Evolutionary conservation across 805 yeast genomes (phyloP).

Genomic region (Saturnispora hagleri): DNA sequence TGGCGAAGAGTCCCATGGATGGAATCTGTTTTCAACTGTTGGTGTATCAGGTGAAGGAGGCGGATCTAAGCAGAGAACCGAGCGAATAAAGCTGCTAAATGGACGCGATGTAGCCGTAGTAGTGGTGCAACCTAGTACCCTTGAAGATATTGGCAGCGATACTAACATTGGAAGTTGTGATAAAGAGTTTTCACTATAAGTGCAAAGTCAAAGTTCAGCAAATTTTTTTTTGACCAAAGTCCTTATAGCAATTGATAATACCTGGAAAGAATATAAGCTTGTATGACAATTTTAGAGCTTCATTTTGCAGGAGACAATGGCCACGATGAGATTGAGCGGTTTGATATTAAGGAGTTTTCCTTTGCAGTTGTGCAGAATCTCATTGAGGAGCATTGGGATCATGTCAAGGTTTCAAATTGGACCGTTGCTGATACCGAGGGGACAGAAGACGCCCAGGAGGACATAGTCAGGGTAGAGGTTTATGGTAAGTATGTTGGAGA

Average conservation of each 20-base stretch:
- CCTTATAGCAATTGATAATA: not conserved
- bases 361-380: not conserved
- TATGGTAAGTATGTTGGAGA: not conserved
- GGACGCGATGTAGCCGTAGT: conserved; percentile 12
- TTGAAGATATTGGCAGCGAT: not conserved
- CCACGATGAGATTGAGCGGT: not conserved
- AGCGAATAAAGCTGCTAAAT: conserved; percentile 28
- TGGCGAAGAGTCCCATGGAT: conserved; percentile 91
- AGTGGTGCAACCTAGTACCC: not conserved
- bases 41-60: conserved; percentile 60
- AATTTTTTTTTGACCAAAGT: not conserved
- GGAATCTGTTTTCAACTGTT: conserved; percentile 62
- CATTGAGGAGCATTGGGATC: not conserved
- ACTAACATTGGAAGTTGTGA: not conserved
- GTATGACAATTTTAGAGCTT: not conserved
- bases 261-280: not conserved
- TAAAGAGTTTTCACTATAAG: not conserved
- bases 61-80: conserved; percentile 42
- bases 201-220: not conserved
- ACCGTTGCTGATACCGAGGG: not conserved
- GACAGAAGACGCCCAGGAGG: not conserved
- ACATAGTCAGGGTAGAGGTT: not conserved
- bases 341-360: not conserved
- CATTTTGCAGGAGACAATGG: conserved; percentile 1
- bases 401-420: not conserved